A percentile compares a stretch with the other conserved stretches of the same genome.
Evolutionary conservation across 768 basidiomycete species (phyloP).

Genomic region (Amanita inopinata): DNA sequence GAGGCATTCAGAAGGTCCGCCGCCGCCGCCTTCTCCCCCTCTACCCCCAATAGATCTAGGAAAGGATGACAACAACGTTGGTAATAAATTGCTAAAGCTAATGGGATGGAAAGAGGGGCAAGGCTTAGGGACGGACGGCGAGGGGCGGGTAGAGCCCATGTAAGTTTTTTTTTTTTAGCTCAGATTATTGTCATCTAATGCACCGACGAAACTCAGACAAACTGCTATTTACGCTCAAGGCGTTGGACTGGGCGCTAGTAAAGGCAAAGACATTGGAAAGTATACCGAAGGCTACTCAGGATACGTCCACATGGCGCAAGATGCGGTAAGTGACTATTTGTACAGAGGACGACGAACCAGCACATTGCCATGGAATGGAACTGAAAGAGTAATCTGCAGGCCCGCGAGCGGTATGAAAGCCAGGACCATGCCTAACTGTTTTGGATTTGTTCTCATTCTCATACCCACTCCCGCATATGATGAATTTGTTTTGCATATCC

Average conservation of each 20-base stretch:
- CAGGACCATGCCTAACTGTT: conserved; percentile 12
- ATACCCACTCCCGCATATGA: not conserved
- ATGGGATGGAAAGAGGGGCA: conserved; percentile 96
- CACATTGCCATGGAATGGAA: conserved; percentile 19
- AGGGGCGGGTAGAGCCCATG: conserved; percentile 86
- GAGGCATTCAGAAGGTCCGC: conserved; percentile 46
- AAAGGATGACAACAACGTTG: conserved; percentile 78
- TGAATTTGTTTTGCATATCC: not conserved
- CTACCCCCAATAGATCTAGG: conserved; percentile 60
- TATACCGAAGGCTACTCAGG: conserved; percentile 58
- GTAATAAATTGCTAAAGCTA: conserved; percentile 90
- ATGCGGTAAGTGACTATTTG: conserved; percentile 38
- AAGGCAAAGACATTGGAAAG: conserved; percentile 74
- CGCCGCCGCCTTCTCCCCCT: conserved; percentile 53
- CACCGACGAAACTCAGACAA: conserved; percentile 34
- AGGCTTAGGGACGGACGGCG: conserved; percentile 74
- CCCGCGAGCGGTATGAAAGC: conserved; percentile 30
- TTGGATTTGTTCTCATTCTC: not conserved
- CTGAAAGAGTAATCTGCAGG: conserved; percentile 17
- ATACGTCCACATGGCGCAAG: conserved; percentile 66
- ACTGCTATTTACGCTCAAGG: conserved; percentile 84
- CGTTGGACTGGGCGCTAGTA: conserved; percentile 87
- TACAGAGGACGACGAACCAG: conserved; percentile 23
- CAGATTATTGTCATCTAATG: conserved; percentile 5
- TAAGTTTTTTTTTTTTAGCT: conserved; percentile 25